A percentile compares a stretch with the other conserved stretches of the same genome.
These are phyloP conservation scores for Rosa rugosa DNA, from an alignment of 306 rosid genomes.

Conservation along the genomic window DNA sequence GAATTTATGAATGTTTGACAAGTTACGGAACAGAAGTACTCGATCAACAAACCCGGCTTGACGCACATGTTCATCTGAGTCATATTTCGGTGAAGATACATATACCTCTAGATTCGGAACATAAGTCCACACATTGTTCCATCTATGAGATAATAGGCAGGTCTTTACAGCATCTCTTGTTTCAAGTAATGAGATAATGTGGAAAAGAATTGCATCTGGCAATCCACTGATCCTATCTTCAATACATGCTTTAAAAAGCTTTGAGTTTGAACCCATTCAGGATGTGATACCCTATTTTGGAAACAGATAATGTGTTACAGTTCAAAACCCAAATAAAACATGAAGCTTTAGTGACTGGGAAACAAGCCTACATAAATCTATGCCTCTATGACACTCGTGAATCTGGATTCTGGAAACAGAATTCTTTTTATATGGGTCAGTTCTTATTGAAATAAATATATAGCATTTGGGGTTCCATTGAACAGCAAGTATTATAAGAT, in stretches of 20 bases:
- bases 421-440: neutral
- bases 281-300: neutral
- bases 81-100: neutral
- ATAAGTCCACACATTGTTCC: conserved; percentile 7
- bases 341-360: neutral
- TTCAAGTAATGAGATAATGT: neutral
- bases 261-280: neutral
- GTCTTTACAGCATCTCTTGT: conserved; percentile 3
- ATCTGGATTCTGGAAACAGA: neutral
- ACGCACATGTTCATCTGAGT: neutral
- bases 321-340: neutral
- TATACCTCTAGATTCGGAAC: neutral
- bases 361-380: neutral
- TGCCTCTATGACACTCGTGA: neutral
- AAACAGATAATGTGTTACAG: neutral
- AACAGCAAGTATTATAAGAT: neutral
- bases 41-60: neutral
- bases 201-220: conserved; percentile 7
- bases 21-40: neutral
- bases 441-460: neutral
- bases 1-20: neutral
- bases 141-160: neutral
- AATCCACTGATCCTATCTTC: conserved; percentile 14
- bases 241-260: neutral
- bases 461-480: neutral